These are phyloP conservation scores for Avena atlantica DNA, from an alignment of 176 grass and related monocot genomes.

Conservation along the genomic window DNA sequence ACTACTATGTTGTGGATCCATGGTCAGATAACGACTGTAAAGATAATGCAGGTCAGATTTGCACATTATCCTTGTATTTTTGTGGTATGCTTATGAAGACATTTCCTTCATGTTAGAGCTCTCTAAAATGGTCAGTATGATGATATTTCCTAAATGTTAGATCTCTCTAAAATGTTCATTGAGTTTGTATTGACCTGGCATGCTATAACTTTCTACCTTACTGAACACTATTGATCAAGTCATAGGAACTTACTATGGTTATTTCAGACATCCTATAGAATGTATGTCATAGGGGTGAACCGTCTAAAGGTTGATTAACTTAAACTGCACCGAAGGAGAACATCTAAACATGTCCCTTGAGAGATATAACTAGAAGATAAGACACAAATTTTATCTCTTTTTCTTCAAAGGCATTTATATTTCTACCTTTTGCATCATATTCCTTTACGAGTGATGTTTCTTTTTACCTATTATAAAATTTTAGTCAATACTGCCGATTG, in stretches of 20 bases:
- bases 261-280: conserved; percentile 4
- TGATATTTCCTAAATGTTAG: background rate
- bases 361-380: conserved; percentile 35
- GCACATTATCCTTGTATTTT: conserved; percentile 27
- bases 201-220: background rate
- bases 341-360: background rate
- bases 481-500: background rate
- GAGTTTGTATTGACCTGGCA: conserved; percentile 11
- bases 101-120: conserved; percentile 6
- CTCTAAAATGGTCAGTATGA: background rate
- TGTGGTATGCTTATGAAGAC: background rate
- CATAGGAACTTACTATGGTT: background rate
- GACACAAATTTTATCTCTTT: background rate
- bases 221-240: background rate
- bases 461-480: background rate
- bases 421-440: background rate
- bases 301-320: conserved; percentile 9
- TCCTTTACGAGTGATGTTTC: background rate
- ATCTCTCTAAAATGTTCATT: background rate
- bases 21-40: conserved; percentile 84
- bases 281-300: no score
- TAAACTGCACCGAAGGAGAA: conserved; percentile 1
- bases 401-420: no score
- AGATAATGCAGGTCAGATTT: conserved; percentile 76
- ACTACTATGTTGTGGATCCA: conserved; percentile 99